Evolutionary conservation across 768 basidiomycete species (phyloP).

Genomic region (Russula foetens): DNA sequence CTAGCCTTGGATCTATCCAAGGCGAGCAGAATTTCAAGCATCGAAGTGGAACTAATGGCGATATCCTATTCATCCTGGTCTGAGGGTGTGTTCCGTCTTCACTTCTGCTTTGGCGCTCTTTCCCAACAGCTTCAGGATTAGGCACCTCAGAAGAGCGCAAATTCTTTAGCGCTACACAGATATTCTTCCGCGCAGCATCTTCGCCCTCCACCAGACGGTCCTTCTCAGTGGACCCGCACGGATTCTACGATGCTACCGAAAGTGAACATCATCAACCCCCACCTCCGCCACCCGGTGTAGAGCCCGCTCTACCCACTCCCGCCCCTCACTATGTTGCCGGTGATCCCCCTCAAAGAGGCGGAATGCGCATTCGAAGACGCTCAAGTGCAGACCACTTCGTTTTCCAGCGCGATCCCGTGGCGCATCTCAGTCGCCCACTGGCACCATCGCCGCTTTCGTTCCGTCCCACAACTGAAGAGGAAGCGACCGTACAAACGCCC

Average conservation of each 20-base stretch:
- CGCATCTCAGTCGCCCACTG: conserved; percentile 21
- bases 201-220: conserved; percentile 38
- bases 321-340: neutral
- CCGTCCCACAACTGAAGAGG: conserved; percentile 8
- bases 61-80: conserved; percentile 69
- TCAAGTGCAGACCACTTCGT: conserved; percentile 28
- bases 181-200: conserved; percentile 58
- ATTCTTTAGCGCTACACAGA: conserved; percentile 60
- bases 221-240: conserved; percentile 42
- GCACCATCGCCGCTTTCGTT: conserved; percentile 30
- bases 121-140: conserved; percentile 50
- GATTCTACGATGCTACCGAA: conserved; percentile 35
- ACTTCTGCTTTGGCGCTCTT: conserved; percentile 9
- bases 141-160: conserved; percentile 72
- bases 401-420: conserved; percentile 26
- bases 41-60: conserved; percentile 73
- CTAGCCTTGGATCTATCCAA: conserved; percentile 59
- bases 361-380: conserved; percentile 23
- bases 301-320: neutral
- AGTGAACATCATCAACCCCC: conserved; percentile 31
- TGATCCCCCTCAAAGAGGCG: conserved; percentile 18
- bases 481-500: neutral
- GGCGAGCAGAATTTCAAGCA: conserved; percentile 78
- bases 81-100: conserved; percentile 52
- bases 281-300: conserved; percentile 20